Evolutionary conservation across 2,329 filamentous ascomycete genomes (phyloP).

Genomic region (Septoria petroselini): DNA sequence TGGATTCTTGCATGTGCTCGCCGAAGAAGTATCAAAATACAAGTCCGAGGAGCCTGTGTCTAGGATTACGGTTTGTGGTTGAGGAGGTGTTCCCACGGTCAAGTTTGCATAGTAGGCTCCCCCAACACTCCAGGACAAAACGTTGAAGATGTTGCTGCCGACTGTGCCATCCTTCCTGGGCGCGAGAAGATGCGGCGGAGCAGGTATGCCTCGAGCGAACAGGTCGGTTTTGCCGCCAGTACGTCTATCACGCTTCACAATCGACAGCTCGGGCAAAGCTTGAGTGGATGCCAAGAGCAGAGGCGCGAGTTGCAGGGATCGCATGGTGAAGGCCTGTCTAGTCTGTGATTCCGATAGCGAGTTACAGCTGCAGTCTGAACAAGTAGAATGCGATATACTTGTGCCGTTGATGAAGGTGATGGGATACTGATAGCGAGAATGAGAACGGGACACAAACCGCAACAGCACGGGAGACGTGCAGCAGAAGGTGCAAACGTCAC

Average conservation of each 20-base stretch:
- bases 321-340: conserved; percentile 13
- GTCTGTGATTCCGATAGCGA: background rate
- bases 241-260: conserved; percentile 31
- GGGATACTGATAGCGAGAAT: too few species aligned
- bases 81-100: conserved; percentile 37
- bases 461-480: too few species aligned
- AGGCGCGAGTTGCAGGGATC: conserved; percentile 14
- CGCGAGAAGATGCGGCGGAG: conserved; percentile 2
- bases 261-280: conserved; percentile 28
- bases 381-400: too few species aligned
- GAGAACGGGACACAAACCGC: too few species aligned
- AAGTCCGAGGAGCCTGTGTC: conserved; percentile 39
- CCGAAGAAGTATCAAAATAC: conserved; percentile 33
- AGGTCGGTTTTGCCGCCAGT: conserved; percentile 21
- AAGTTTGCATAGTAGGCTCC: conserved; percentile 39
- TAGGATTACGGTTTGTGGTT: conserved; percentile 35
- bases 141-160: conserved; percentile 33
- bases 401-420: too few species aligned
- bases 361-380: too few species aligned
- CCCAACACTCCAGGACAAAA: conserved; percentile 33
- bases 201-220: conserved; percentile 16
- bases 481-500: too few species aligned
- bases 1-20: conserved; percentile 26
- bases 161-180: conserved; percentile 25
- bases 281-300: conserved; percentile 21